These are phyloP conservation scores for Penicillium cosmopolitanum DNA, from an alignment of 495 filamentous ascomycete genomes.

Conservation along the genomic window DNA sequence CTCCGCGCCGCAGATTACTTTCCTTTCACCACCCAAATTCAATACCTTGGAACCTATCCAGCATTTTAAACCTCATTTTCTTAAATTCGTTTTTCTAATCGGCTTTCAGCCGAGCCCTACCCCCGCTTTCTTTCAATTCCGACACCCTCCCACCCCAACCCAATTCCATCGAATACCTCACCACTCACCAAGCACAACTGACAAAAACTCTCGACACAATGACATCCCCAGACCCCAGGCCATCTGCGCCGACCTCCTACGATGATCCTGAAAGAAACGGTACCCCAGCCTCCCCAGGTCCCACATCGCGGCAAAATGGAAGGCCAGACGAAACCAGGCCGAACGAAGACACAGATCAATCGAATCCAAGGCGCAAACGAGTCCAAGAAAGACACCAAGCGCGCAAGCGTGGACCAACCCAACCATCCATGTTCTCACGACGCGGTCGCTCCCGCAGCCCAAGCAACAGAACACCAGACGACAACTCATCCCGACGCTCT, in stretches of 20 bases:
- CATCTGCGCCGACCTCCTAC: neutral
- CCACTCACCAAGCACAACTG: neutral
- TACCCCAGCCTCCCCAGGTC: neutral
- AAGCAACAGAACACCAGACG: conserved; percentile 27
- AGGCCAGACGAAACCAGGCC: conserved; percentile 29
- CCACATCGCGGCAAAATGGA: conserved; percentile 19
- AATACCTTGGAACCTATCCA: neutral
- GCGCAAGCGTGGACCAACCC: conserved; percentile 41
- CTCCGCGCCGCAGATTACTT: neutral
- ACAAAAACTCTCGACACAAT: neutral
- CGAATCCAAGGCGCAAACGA: conserved; percentile 43
- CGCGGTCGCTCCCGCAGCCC: conserved; percentile 42
- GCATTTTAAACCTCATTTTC: neutral
- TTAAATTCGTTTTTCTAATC: neutral
- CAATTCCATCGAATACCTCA: neutral
- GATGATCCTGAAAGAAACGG: neutral
- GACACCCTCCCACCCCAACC: neutral
- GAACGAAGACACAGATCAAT: conserved; percentile 30
- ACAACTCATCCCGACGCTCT: conserved; percentile 35
- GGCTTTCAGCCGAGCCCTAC: neutral
- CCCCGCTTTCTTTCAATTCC: neutral
- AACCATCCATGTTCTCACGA: conserved; percentile 48
- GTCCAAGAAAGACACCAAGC: conserved; percentile 50
- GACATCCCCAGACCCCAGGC: neutral
- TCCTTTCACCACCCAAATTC: neutral